Evolutionary conservation across 352 stramenopile species (phyloP).

Genomic region (Pythium biforme): DNA sequence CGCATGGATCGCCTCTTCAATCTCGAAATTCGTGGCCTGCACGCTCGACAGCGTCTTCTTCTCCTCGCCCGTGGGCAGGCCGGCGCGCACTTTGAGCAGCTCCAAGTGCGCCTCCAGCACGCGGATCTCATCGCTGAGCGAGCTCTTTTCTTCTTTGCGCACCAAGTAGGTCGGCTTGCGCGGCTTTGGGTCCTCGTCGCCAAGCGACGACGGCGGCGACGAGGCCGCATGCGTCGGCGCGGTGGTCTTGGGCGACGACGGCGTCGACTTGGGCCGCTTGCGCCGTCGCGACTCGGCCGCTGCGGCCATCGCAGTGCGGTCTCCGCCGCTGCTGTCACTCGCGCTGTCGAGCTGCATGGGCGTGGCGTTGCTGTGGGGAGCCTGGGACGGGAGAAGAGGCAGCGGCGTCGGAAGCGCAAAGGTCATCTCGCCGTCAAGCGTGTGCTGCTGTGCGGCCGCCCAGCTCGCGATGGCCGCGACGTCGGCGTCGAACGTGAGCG

Average conservation of each 20-base stretch:
- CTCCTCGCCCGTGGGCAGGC: conserved; percentile 6
- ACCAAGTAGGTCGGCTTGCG: conserved; percentile 24
- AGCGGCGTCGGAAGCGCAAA: no score
- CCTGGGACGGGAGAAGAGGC: no score
- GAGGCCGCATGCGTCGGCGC: neutral
- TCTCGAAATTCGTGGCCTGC: conserved; percentile 16
- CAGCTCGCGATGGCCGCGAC: conserved; percentile 21
- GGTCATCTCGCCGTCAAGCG: no score
- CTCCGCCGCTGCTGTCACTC: conserved; percentile 1
- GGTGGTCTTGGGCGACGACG: neutral
- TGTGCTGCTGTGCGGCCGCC: conserved; percentile 3
- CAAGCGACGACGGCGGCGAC: neutral
- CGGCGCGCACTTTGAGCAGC: conserved; percentile 16
- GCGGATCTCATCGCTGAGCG: conserved; percentile 20
- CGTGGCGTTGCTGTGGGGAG: neutral
- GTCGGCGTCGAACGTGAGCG: conserved; percentile 10
- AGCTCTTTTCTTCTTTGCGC: conserved; percentile 4
- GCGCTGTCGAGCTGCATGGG: neutral
- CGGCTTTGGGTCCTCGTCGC: conserved; percentile 8
- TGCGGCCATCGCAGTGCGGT: neutral
- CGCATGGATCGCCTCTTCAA: conserved; percentile 21
- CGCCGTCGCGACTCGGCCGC: neutral
- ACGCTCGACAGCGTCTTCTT: conserved; percentile 12
- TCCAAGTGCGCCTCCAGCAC: conserved; percentile 22
- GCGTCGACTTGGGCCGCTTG: conserved; percentile 2